phyloP scores from a whole-genome alignment of 805 yeast species.

The Schwanniomyces occidentalis region DNA sequence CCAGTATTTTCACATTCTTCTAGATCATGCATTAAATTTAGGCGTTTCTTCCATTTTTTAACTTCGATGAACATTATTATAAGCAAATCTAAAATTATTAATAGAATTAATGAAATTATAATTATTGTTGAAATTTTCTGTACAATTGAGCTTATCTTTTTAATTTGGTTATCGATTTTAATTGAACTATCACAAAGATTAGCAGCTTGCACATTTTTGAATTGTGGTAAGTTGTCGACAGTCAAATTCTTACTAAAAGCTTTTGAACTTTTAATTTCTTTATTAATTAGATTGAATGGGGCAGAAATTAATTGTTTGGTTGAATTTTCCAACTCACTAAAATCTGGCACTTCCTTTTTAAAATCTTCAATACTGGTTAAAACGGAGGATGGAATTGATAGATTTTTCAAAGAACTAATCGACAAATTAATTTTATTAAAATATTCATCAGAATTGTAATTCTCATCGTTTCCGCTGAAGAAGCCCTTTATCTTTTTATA shows the following conservation, averaged over 20 bases:
- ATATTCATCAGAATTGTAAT: conserved; percentile 27
- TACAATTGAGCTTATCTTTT: conserved; percentile 27
- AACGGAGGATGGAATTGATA: conserved; percentile 67
- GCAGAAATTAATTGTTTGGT: conserved; percentile 52
- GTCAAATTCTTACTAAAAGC: conserved; percentile 10
- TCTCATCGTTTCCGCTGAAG: conserved; percentile 41
- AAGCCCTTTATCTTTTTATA: conserved; percentile 55
- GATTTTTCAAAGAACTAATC: conserved; percentile 50
- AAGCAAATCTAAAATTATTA: conserved; percentile 41
- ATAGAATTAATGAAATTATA: conserved; percentile 24
- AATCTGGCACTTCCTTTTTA: conserved; percentile 59
- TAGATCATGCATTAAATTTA: conserved; percentile 25
- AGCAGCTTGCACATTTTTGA: conserved; percentile 7
- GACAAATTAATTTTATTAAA: conserved; percentile 58
- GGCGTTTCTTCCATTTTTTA: conserved; percentile 48
- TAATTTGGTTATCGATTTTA: conserved; percentile 41
- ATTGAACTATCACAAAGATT: conserved; percentile 39
- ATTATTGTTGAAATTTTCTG: conserved; percentile 38
- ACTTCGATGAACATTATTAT: conserved; percentile 48
- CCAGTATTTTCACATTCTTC: conserved; percentile 9
- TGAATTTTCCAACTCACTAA: conserved; percentile 59
- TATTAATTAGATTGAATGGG: conserved; percentile 59
- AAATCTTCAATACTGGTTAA: conserved; percentile 55
- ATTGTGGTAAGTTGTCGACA: conserved; percentile 4
- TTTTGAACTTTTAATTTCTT: conserved; percentile 35